Base-by-base conservation (phyloP, 179 eudicot genomes). In the Beta lomatogona region DNA sequence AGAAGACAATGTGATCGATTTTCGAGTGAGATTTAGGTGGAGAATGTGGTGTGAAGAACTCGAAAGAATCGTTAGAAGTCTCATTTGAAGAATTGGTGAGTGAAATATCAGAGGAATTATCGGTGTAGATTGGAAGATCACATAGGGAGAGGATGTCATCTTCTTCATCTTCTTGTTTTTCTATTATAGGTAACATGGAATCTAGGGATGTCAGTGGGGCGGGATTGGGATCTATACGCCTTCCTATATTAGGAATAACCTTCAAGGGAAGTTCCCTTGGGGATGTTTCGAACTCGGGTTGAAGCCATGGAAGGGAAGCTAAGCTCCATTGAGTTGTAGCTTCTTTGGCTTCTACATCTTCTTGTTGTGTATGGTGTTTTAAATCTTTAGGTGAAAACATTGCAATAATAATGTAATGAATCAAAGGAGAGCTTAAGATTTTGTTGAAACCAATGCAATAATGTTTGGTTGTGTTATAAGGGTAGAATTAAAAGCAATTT, bases 61-160 rank as follows among this genome's bases (percentile, higher is more conserved):
- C 85, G 69, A 83, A 83, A 3, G 80, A 25, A 5, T 73, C 80
- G 25, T 60, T 61, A 21, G 52, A 58, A n/a, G 45, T 52, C 11
- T 71, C 41, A 7, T 48, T 21, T 9, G 85, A 82, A 8, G 81
- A 72, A 14, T 54, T 45, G 13, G 79, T 73, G 70, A 25, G 65
- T 11, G 82, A 79, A 9, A 4, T 18, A 55, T 83, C 85, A 6
- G 78, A 78, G 16, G 82, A 83, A 31, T 46, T 21, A 8, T 82
- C 75, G 63, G 75, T 78, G 14, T 78, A 83, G 11, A 78, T 78
- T 22, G 85, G 67, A 15, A 83, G 79, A 78, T 73, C 85, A 57
- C 77, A 44, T 28, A 83, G 44, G 7, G 82, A 83, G 18, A 83
- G 77, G 41, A 59, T 55, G 21, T 83, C 85, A 8, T 71, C 78